These are phyloP conservation scores for Alternaria gaisen DNA, from an alignment of 2,329 filamentous ascomycete genomes.

Conservation along the genomic window DNA sequence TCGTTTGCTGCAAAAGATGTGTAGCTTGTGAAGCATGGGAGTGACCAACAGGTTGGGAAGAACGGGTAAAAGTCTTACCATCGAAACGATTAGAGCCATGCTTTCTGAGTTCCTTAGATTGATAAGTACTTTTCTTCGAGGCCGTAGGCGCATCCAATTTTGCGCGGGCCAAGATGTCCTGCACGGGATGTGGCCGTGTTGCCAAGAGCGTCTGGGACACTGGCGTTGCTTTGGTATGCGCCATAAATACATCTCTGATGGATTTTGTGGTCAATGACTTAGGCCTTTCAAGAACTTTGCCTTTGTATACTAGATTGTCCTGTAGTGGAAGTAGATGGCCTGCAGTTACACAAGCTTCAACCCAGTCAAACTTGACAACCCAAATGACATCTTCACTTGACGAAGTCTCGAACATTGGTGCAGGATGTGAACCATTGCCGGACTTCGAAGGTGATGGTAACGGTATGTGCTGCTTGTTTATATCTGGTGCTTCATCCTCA, in stretches of 20 bases:
- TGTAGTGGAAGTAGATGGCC: conserved; percentile 57
- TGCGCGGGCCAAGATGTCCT: conserved; percentile 62
- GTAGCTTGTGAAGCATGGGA: conserved; percentile 31
- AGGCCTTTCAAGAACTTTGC: conserved; percentile 54
- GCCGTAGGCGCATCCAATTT: conserved; percentile 56
- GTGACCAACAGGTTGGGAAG: conserved; percentile 19
- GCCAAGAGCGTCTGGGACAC: conserved; percentile 32
- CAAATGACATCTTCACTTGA: conserved; percentile 50
- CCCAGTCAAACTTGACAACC: conserved; percentile 65
- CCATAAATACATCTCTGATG: conserved; percentile 26
- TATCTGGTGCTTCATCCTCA: conserved; percentile 20
- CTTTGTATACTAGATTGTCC: conserved; percentile 62
- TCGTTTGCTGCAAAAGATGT: conserved; percentile 72
- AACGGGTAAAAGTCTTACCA: conserved; percentile 42
- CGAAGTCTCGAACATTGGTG: conserved; percentile 25
- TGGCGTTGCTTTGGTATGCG: conserved; percentile 8
- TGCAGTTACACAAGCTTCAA: conserved; percentile 57
- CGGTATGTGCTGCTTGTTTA: conserved; percentile 11
- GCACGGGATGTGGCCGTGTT: conserved; percentile 27
- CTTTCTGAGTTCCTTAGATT: conserved; percentile 22
- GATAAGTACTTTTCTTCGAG: conserved; percentile 23
- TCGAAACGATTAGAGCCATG: conserved; percentile 45
- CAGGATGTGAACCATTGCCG: conserved; percentile 9
- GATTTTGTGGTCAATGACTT: conserved; percentile 32
- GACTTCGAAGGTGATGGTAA: conserved; percentile 15